Evolutionary conservation across 345 rosid genomes (phyloP).

Genomic region (Ailanthus altissimus): DNA sequence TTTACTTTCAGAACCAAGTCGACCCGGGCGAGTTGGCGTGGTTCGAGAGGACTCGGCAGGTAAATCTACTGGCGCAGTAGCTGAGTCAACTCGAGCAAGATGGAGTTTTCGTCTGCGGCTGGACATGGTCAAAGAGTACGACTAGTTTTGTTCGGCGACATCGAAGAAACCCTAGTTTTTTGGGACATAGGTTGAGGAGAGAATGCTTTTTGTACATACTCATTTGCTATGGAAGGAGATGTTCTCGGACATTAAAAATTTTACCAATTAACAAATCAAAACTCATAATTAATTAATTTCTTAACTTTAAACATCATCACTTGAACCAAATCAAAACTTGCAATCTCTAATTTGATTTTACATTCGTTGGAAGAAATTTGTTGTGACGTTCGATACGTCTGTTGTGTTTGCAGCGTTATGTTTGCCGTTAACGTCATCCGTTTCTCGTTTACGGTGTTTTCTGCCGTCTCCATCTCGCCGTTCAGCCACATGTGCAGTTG

Average conservation of each 20-base stretch:
- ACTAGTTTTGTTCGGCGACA: constrained; percentile 24
- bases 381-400: neutral
- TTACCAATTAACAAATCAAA: neutral
- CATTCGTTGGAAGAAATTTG: neutral
- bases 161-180: constrained; percentile 25
- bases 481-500: constrained; percentile 22
- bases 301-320: neutral
- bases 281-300: neutral
- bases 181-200: constrained; percentile 36
- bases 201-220: constrained; percentile 48
- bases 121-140: constrained; percentile 29
- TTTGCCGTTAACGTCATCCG: constrained; percentile 27
- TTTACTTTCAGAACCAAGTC: constrained; percentile 14
- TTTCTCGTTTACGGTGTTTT: constrained; percentile 12
- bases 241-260: constrained; percentile 31
- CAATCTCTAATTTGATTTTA: neutral
- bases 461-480: neutral
- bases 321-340: neutral
- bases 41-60: neutral
- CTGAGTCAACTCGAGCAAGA: neutral
- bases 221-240: constrained; percentile 49
- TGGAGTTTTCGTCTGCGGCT: neutral
- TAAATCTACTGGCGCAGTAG: neutral
- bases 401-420: constrained; percentile 27
- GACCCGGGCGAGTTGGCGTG: neutral